A percentile compares a stretch with the other conserved stretches of the same genome.
These are phyloP conservation scores for Euphorbia celastroides DNA, from an alignment of 441 rosid species.

Conservation along the genomic window DNA sequence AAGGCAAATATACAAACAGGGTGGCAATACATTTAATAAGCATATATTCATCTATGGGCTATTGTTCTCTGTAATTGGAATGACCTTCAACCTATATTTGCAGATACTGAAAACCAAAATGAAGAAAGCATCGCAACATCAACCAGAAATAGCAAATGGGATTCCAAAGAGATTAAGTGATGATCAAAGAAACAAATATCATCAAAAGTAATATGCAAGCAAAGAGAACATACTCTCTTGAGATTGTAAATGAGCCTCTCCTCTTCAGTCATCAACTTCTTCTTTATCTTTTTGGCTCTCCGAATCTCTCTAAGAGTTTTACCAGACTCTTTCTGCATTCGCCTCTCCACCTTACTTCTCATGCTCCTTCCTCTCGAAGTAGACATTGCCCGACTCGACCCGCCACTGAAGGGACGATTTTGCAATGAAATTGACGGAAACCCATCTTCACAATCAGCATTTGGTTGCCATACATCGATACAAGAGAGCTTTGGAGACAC, in stretches of 20 bases:
- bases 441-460: conserved; percentile 16
- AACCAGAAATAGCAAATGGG: background rate
- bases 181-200: background rate
- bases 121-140: background rate
- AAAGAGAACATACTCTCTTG: conserved; percentile 54
- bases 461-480: conserved; percentile 17
- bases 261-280: conserved; percentile 97
- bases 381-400: conserved; percentile 65
- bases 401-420: conserved; percentile 21
- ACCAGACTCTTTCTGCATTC: conserved; percentile 89
- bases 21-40: background rate
- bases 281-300: conserved; percentile 82
- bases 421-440: conserved; percentile 14
- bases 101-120: background rate
- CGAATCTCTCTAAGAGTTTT: conserved; percentile 84
- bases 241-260: conserved; percentile 92
- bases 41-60: background rate
- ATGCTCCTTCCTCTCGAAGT: conserved; percentile 80
- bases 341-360: conserved; percentile 88
- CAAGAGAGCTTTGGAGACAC: conserved; percentile 17
- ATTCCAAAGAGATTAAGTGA: background rate
- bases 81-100: background rate
- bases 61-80: background rate
- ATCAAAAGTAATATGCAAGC: background rate
- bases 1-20: background rate